Percentiles rank a stretch among this genome's conserved stretches.
Evolutionary conservation across 2,329 filamentous ascomycete species (phyloP).

Genomic region (Neoarthrinium moseri): DNA sequence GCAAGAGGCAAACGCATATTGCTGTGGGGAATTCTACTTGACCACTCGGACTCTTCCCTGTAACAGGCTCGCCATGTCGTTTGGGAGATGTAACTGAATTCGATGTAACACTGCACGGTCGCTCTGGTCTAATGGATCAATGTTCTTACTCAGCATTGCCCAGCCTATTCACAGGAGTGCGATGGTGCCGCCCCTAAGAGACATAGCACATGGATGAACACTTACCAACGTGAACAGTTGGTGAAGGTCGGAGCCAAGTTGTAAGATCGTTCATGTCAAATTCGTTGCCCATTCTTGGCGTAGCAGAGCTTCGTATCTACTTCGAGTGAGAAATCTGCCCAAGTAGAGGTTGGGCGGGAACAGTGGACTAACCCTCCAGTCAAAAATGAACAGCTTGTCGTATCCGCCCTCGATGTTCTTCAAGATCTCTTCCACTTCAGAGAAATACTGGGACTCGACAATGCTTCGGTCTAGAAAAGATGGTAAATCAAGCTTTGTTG

Average conservation of each 20-base stretch:
- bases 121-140: slow-evolving; percentile 6
- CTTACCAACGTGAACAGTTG: background rate
- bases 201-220: background rate
- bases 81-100: slow-evolving; percentile 1
- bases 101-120: slow-evolving; percentile 4
- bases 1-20: background rate
- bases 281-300: background rate
- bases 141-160: background rate
- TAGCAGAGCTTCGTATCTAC: background rate
- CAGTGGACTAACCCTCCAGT: slow-evolving; percentile 4
- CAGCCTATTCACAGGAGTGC: background rate
- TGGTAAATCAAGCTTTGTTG: background rate
- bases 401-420: slow-evolving; percentile 5
- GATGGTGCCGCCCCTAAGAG: background rate
- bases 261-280: slow-evolving; percentile 7
- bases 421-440: background rate
- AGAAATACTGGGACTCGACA: slow-evolving; percentile 2
- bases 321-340: background rate
- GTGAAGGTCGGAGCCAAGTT: slow-evolving; percentile 2
- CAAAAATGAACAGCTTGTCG: slow-evolving; percentile 5
- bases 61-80: background rate
- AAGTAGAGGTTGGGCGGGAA: too few relatives aligned
- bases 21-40: slow-evolving; percentile 1
- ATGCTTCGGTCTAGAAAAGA: background rate
- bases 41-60: slow-evolving; percentile 5